Evolutionary conservation across 208 protist genomes (phyloP).

Genomic region (Strigomonas galati): DNA sequence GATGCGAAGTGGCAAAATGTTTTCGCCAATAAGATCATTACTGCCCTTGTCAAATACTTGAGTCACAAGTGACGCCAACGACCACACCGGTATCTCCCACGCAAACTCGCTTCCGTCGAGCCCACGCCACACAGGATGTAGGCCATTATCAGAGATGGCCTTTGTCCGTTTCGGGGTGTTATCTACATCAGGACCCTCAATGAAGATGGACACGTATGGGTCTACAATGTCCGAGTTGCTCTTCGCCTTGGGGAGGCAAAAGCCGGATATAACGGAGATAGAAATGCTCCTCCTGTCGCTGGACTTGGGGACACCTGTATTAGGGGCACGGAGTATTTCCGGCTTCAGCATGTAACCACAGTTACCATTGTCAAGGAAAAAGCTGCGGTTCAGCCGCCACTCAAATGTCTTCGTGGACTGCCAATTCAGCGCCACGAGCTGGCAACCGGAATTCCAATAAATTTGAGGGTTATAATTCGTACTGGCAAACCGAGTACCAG

Average conservation of each 20-base stretch:
- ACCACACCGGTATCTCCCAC: constrained; percentile 49
- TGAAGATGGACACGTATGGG: constrained; percentile 47
- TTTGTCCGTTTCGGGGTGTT: constrained; percentile 26
- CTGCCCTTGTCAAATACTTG: constrained; percentile 60
- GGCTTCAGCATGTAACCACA: constrained; percentile 95
- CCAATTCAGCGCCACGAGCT: constrained; percentile 93
- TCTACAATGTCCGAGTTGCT: constrained; percentile 53
- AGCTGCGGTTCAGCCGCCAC: constrained; percentile 75
- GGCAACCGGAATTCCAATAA: constrained; percentile 77
- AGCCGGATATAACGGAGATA: constrained; percentile 66
- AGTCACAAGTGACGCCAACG: constrained; percentile 48
- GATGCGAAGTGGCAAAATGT: constrained; percentile 51
- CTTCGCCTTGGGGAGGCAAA: constrained; percentile 59
- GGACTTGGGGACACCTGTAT: not conserved
- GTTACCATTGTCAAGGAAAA: constrained; percentile 91
- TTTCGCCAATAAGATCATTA: constrained; percentile 44
- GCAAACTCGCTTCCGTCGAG: constrained; percentile 32
- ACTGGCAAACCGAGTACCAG: constrained; percentile 83
- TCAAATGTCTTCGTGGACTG: constrained; percentile 64
- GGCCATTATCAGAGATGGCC: constrained; percentile 60
- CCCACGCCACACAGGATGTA: constrained; percentile 72
- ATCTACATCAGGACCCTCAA: constrained; percentile 45
- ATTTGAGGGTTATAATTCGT: constrained; percentile 91
- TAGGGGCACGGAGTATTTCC: constrained; percentile 33
- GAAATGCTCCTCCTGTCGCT: constrained; percentile 31